phyloP scores from a whole-genome alignment of 306 rosid genomes.

The Acacia crassicarpa region DNA sequence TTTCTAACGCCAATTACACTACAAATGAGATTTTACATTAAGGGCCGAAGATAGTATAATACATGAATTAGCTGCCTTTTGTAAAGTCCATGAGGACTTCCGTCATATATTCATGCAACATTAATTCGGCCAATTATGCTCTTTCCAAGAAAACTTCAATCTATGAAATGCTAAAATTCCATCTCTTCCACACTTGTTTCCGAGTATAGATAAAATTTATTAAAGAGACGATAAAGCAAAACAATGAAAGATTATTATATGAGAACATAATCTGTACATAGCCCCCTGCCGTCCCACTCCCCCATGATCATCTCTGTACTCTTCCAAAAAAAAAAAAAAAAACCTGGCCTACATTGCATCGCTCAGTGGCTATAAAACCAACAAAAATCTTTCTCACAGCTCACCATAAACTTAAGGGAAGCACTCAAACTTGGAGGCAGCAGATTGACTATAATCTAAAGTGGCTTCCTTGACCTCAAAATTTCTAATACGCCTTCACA shows the following conservation, averaged over 20 bases:
- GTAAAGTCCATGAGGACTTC: background rate
- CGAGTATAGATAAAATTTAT: slow-evolving; percentile 18
- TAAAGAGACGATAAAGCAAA: slow-evolving; percentile 15
- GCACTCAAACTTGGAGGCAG: slow-evolving; percentile 32
- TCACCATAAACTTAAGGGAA: slow-evolving; percentile 32
- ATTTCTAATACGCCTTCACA: slow-evolving; percentile 17
- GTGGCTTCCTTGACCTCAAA: slow-evolving; percentile 10
- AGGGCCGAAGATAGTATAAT: no score
- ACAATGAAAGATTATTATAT: slow-evolving; percentile 38
- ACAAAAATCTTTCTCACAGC: slow-evolving; percentile 27
- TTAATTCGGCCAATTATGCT: background rate
- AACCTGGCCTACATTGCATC: slow-evolving; percentile 21
- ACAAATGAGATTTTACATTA: no score
- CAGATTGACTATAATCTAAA: slow-evolving; percentile 1
- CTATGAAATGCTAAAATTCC: background rate
- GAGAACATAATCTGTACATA: slow-evolving; percentile 52
- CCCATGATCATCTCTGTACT: slow-evolving; percentile 41
- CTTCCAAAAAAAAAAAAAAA: background rate
- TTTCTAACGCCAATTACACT: no score
- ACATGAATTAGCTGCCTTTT: no score
- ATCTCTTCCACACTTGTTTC: slow-evolving; percentile 1
- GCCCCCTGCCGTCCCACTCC: slow-evolving; percentile 22
- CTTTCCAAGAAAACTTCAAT: background rate
- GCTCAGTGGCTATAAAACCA: slow-evolving; percentile 31
- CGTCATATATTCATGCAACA: background rate